Evolutionary conservation across 306 rosid genomes (phyloP).

Genomic region (Lotus japonicus): DNA sequence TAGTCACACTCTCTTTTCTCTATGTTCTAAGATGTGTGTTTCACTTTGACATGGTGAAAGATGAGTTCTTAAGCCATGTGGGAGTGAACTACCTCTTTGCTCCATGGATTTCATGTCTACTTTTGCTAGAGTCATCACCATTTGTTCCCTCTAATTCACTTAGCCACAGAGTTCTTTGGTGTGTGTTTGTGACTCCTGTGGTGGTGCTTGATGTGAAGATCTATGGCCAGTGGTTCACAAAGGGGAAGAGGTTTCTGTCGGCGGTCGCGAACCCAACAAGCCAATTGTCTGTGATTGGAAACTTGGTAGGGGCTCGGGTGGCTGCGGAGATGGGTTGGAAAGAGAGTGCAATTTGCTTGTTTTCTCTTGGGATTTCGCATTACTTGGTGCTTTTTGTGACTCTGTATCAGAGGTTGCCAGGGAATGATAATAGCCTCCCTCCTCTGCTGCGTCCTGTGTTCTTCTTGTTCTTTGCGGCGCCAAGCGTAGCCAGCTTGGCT

Average conservation of each 20-base stretch:
- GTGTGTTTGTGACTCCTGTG: conserved; percentile 35
- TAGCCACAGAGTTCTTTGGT: conserved; percentile 31
- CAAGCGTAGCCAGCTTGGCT: conserved; percentile 50
- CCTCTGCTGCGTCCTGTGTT: conserved; percentile 39
- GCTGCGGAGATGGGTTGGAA: conserved; percentile 51
- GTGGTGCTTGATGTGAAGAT: conserved; percentile 46
- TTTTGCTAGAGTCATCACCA: conserved; percentile 46
- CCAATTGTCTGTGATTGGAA: conserved; percentile 52
- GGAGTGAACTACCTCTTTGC: conserved; percentile 47
- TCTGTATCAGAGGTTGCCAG: conserved; percentile 45
- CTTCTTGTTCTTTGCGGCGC: conserved; percentile 60
- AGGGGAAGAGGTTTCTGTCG: conserved; percentile 38
- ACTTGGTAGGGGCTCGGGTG: conserved; percentile 40
- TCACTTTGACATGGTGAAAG: conserved; percentile 35
- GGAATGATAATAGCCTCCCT: conserved; percentile 35
- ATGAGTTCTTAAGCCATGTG: conserved; percentile 38
- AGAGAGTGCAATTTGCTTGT: conserved; percentile 45
- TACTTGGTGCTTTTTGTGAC: conserved; percentile 50
- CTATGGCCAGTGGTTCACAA: conserved; percentile 55
- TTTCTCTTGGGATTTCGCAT: conserved; percentile 49
- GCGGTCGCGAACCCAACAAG: conserved; percentile 44
- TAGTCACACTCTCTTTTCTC: conserved; percentile 32
- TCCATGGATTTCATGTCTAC: conserved; percentile 53
- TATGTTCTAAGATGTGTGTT: conserved; percentile 40
- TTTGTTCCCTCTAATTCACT: conserved; percentile 4